Evolutionary conservation across 139 green algal genomes (phyloP), one percentile per base, ranked within the genome.

Genomic region (Protoeuglena noctilucae): DNA sequence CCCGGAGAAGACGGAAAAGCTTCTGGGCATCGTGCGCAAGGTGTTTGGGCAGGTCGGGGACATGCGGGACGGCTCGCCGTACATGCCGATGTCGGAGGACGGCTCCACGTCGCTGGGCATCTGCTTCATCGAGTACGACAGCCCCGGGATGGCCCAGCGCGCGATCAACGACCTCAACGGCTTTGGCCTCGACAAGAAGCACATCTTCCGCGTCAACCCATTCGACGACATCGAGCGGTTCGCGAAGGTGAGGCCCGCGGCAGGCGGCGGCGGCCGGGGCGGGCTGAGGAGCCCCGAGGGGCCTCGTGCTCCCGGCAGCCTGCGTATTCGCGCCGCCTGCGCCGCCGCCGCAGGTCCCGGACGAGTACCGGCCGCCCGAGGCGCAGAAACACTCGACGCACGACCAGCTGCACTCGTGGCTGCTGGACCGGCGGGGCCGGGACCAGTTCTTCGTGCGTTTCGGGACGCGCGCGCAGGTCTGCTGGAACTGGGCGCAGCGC

Each of bases 171-270:
- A 74, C 53, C 72, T 61, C 7, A 65, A 93, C 57, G 81, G 81
- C 4, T 95, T 95, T 71, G 79, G 86, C 67, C 81, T 97, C 40
- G 91, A 99, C 78, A 97, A 95, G 79, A 71, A 56, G 21, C 91
- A 99, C 80, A 78, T 74, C n/a, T 94, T 97, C 62, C 67, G 62
- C 2, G 81, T 93, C 19, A 83, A 62, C 45, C 80, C 90, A 62
- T 94, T 95, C 65, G 85, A 97, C 51, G 91, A 96, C 61, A 79
- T 95, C 50, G 89, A 94, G 17, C 77, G 67, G 53, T 71, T 59
- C 45, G 34, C 34, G 34, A 12, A 7, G 34, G 9, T 12, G 34
- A 7, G 34, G 34, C 34, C 34, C 9, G 34, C 34, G 7, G 34
- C 9, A 12, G 9, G 34, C 34, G 7, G 34, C 34, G 34, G 12